Evolutionary conservation across 1,284 basidiomycete species (phyloP).

Genomic region (Cryptococcus sp.): DNA sequence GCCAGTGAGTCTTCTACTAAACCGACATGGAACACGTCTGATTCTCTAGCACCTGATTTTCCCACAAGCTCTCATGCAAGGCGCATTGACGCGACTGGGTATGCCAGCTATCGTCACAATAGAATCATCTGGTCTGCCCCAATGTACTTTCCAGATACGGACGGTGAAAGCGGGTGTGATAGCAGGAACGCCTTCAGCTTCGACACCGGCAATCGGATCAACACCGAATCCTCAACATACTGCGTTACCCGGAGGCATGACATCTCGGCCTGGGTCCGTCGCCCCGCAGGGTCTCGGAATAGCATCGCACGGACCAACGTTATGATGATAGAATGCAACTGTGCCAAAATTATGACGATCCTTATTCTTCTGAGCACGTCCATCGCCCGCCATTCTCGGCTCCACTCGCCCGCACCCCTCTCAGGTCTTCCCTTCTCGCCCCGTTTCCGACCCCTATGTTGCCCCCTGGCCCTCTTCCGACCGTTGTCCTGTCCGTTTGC

Average conservation of each 20-base stretch:
- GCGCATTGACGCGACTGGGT: slow-evolving; percentile 73
- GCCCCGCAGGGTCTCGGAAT: slow-evolving; percentile 21
- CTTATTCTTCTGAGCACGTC: too few species aligned
- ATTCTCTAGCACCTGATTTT: slow-evolving; percentile 65
- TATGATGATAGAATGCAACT: background rate
- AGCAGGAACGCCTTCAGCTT: background rate
- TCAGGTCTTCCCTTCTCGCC: too few species aligned
- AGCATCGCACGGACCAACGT: background rate
- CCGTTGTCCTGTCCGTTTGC: too few species aligned
- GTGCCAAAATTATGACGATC: too few species aligned
- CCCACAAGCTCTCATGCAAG: slow-evolving; percentile 73
- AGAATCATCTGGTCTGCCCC: slow-evolving; percentile 73
- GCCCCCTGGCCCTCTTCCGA: too few species aligned
- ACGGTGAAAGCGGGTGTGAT: slow-evolving; percentile 20
- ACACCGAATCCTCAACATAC: slow-evolving; percentile 7
- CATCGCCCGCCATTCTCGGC: too few species aligned
- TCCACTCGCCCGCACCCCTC: background rate
- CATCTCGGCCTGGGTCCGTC: background rate
- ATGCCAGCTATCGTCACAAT: slow-evolving; percentile 66
- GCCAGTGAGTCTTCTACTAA: slow-evolving; percentile 54
- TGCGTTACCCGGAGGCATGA: background rate
- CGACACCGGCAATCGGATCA: slow-evolving; percentile 10
- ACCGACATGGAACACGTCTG: background rate
- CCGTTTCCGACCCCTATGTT: too few species aligned
- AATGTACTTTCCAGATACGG: slow-evolving; percentile 56